Percentiles rank a stretch among this genome's conserved stretches.
phyloP scores from a whole-genome alignment of 2,329 filamentous ascomycete species.

The Hypoxylon sp. region DNA sequence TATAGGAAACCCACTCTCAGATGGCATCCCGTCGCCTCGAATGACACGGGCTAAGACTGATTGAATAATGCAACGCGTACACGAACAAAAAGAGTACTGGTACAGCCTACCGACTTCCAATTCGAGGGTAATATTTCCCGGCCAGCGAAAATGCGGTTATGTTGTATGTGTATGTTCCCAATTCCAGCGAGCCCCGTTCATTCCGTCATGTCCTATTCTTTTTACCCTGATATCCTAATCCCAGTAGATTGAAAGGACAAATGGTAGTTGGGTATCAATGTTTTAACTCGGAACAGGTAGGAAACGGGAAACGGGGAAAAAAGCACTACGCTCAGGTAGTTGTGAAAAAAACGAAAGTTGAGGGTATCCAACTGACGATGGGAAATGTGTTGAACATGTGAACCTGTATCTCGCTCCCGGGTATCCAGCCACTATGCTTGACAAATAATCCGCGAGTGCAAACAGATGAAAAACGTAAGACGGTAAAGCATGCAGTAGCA shows the following conservation, averaged over 20 bases:
- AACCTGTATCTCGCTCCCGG: slow-evolving; percentile 33
- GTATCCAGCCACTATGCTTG: slow-evolving; percentile 27
- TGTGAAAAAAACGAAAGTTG: slow-evolving; percentile 28
- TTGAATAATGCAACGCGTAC: slow-evolving; percentile 36
- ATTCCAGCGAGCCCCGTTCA: slow-evolving; percentile 29
- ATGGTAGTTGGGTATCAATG: slow-evolving; percentile 38
- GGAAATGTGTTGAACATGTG: slow-evolving; percentile 41
- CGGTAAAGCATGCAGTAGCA: slow-evolving; percentile 28
- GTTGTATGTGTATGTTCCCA: slow-evolving; percentile 37
- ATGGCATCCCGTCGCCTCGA: slow-evolving; percentile 25
- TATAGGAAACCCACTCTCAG: slow-evolving; percentile 20
- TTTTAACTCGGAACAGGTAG: slow-evolving; percentile 37
- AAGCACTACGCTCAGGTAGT: slow-evolving; percentile 15
- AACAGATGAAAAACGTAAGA: slow-evolving; percentile 41
- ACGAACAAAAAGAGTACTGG: slow-evolving; percentile 37
- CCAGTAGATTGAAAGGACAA: slow-evolving; percentile 34
- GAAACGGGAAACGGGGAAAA: slow-evolving; percentile 22
- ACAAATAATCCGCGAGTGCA: slow-evolving; percentile 33
- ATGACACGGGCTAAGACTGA: slow-evolving; percentile 10
- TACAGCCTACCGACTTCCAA: slow-evolving; percentile 40
- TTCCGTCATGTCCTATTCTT: slow-evolving; percentile 39
- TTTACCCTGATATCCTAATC: slow-evolving; percentile 39
- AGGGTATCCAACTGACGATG: slow-evolving; percentile 38
- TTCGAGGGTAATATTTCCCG: slow-evolving; percentile 30
- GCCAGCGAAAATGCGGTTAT: slow-evolving; percentile 36